Evolutionary conservation across 2,329 filamentous ascomycete species (phyloP).

Genomic region (Exophiala viscosa): DNA sequence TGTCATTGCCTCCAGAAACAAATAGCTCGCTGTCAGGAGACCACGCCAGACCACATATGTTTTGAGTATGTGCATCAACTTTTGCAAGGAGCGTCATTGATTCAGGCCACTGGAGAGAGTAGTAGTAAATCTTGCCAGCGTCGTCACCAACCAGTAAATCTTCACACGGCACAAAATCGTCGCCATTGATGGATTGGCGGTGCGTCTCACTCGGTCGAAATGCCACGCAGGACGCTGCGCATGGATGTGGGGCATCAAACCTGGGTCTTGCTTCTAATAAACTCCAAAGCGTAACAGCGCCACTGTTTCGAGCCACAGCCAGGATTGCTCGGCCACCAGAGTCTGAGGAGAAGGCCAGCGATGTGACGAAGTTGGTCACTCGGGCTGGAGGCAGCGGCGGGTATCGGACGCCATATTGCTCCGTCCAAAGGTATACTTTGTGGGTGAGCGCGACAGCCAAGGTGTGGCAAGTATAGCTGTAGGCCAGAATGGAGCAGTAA

Average conservation of each 20-base stretch:
- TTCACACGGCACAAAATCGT: conserved; percentile 60
- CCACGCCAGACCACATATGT: conserved; percentile 92
- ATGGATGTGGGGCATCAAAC: conserved; percentile 70
- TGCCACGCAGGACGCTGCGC: conserved; percentile 71
- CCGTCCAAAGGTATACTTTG: conserved; percentile 84
- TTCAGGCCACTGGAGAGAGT: conserved; percentile 77
- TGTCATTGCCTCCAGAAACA: conserved; percentile 90
- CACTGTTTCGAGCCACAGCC: conserved; percentile 76
- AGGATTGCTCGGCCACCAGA: conserved; percentile 74
- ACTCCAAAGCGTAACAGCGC: conserved; percentile 73
- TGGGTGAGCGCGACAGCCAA: conserved; percentile 80
- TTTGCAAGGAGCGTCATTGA: conserved; percentile 72
- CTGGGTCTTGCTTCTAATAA: conserved; percentile 62
- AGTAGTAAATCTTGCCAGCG: conserved; percentile 77
- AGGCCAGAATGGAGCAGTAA: conserved; percentile 88
- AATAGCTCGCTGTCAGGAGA: conserved; percentile 71
- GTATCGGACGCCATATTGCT: conserved; percentile 62
- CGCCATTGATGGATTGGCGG: conserved; percentile 46
- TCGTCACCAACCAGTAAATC: conserved; percentile 87
- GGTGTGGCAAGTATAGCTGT: conserved; percentile 68
- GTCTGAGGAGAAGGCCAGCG: conserved; percentile 82
- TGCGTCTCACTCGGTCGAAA: conserved; percentile 66
- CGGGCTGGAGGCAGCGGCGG: conserved; percentile 53
- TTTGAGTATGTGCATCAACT: conserved; percentile 76
- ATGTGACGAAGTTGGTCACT: conserved; percentile 63